A percentile compares a stretch with the other conserved stretches of the same genome.
These are phyloP conservation scores for Geotrichum klebahnii DNA, from an alignment of 1,139 yeast species.

Conservation along the genomic window DNA sequence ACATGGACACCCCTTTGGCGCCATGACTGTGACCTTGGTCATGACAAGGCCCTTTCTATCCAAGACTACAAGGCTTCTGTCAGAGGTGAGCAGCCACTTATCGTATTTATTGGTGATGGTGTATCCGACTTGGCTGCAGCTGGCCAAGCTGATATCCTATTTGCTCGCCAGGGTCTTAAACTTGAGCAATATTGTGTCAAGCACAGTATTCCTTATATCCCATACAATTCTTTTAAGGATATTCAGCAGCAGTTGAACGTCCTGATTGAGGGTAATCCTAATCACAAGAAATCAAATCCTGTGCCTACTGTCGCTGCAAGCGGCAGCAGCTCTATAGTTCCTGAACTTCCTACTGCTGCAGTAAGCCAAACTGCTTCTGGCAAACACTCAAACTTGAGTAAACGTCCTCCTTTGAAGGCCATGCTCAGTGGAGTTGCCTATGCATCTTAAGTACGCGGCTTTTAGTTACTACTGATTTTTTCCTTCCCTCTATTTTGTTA, in stretches of 20 bases:
- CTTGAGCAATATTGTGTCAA: constrained; percentile 44
- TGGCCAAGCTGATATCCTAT: constrained; percentile 44
- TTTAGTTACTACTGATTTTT: too few species aligned
- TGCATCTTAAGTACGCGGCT: not conserved
- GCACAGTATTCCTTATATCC: constrained; percentile 43
- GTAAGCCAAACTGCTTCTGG: not conserved
- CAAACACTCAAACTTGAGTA: not conserved
- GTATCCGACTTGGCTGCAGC: constrained; percentile 48
- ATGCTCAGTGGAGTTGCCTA: not conserved
- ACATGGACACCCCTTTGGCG: constrained; percentile 58
- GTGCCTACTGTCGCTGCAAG: not conserved
- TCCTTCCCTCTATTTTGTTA: not conserved
- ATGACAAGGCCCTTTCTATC: constrained; percentile 60
- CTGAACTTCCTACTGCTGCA: not conserved
- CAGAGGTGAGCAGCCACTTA: constrained; percentile 34
- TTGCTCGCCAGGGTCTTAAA: constrained; percentile 44
- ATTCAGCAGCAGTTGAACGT: constrained; percentile 39
- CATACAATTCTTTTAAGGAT: constrained; percentile 44
- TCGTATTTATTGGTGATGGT: constrained; percentile 46
- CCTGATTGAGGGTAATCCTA: constrained; percentile 35
- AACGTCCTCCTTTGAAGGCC: constrained; percentile 1
- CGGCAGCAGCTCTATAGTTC: not conserved
- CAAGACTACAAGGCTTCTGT: constrained; percentile 43
- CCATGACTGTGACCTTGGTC: constrained; percentile 61
- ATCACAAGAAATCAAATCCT: constrained; percentile 32